Percentiles rank a stretch among this genome's conserved stretches.
Evolutionary conservation across 495 filamentous ascomycete genomes (phyloP).

Genomic region (Aspergillus kassunensis): DNA sequence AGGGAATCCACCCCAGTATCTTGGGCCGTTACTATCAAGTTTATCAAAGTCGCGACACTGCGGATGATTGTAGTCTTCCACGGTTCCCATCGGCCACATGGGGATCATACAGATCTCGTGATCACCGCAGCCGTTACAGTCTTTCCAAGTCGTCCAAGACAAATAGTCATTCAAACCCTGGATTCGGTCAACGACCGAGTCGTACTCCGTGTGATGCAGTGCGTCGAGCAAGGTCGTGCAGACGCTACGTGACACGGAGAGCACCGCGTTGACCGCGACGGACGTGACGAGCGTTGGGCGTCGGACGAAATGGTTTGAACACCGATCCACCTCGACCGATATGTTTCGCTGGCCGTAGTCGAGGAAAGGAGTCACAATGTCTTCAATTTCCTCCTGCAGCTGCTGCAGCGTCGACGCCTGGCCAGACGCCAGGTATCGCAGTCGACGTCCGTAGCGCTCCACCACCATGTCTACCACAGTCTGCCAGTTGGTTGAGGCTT

Average conservation of each 20-base stretch:
- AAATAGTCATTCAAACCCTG: slow-evolving; percentile 45
- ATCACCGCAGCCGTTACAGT: slow-evolving; percentile 49
- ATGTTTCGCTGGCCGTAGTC: slow-evolving; percentile 39
- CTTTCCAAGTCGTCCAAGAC: slow-evolving; percentile 59
- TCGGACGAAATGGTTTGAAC: slow-evolving; percentile 47
- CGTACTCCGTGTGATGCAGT: slow-evolving; percentile 23
- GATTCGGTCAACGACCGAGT: slow-evolving; percentile 26
- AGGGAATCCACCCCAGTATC: slow-evolving; percentile 33
- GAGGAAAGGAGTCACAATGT: slow-evolving; percentile 47
- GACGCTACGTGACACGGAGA: slow-evolving; percentile 42
- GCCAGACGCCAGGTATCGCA: slow-evolving; percentile 45
- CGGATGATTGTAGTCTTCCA: slow-evolving; percentile 50
- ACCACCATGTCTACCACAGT: slow-evolving; percentile 58
- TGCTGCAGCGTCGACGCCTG: slow-evolving; percentile 27
- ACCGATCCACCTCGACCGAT: slow-evolving; percentile 39
- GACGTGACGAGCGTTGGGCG: slow-evolving; percentile 4
- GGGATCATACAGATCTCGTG: slow-evolving; percentile 64
- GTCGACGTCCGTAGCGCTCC: slow-evolving; percentile 49
- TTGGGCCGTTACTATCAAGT: slow-evolving; percentile 24
- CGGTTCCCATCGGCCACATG: slow-evolving; percentile 60
- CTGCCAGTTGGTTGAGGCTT: slow-evolving; percentile 52
- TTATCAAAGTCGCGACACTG: slow-evolving; percentile 37
- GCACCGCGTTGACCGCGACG: slow-evolving; percentile 39
- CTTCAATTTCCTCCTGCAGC: slow-evolving; percentile 43
- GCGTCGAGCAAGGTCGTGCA: slow-evolving; percentile 48